These are phyloP conservation scores for Aspergillus sp. DNA, from an alignment of 2,329 filamentous ascomycete genomes.

Conservation along the genomic window DNA sequence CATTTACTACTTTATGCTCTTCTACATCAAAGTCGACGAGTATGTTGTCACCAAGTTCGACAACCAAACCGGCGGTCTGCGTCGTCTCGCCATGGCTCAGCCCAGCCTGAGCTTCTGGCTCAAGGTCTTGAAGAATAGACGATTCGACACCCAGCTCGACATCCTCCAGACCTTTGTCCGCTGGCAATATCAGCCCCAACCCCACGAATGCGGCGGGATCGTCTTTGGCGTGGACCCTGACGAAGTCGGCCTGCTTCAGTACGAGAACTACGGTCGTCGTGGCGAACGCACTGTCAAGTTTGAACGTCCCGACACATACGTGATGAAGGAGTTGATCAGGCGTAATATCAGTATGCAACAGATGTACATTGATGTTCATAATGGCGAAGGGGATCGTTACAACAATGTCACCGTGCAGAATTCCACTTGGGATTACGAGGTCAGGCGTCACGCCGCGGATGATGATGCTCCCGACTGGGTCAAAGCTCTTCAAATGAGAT, in stretches of 20 bases:
- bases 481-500: slow-evolving; percentile 3
- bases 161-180: slow-evolving; percentile 56
- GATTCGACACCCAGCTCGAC: slow-evolving; percentile 50
- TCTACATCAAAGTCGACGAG: slow-evolving; percentile 72
- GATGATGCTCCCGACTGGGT: slow-evolving; percentile 3
- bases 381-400: background rate
- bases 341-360: slow-evolving; percentile 54
- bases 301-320: slow-evolving; percentile 56
- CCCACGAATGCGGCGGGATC: slow-evolving; percentile 21
- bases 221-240: slow-evolving; percentile 53
- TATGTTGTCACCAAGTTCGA: slow-evolving; percentile 63
- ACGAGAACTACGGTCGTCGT: slow-evolving; percentile 33
- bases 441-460: background rate
- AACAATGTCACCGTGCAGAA: background rate
- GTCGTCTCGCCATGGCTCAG: slow-evolving; percentile 61
- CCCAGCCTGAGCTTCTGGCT: slow-evolving; percentile 56
- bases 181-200: slow-evolving; percentile 50
- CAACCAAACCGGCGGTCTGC: slow-evolving; percentile 46
- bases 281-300: slow-evolving; percentile 43
- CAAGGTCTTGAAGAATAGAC: slow-evolving; percentile 57
- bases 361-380: slow-evolving; percentile 56
- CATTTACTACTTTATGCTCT: slow-evolving; percentile 60
- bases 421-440: slow-evolving; percentile 9
- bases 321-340: slow-evolving; percentile 55
- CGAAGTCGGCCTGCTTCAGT: slow-evolving; percentile 51